Conservation (phyloP, 1,284 basidiomycete species). For the Naganishia albida region DNA sequence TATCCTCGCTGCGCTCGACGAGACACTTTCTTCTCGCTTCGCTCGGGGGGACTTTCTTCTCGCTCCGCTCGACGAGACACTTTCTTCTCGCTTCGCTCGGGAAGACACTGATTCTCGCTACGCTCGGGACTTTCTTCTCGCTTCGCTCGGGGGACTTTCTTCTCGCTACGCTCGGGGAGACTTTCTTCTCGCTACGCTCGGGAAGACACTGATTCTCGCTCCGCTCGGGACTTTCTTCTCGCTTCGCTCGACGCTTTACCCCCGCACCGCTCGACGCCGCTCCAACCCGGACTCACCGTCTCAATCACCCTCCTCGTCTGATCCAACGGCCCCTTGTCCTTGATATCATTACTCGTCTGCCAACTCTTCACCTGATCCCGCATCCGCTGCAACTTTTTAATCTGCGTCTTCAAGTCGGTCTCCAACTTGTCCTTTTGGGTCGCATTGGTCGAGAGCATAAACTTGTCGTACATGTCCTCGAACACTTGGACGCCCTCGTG, state of each 20-base stretch:
- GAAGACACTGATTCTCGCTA: not conserved
- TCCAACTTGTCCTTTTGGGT: slow-evolving; percentile 97
- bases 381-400: slow-evolving; percentile 97
- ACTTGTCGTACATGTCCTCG: slow-evolving; percentile 94
- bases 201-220: not conserved
- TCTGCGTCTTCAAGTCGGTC: slow-evolving; percentile 92
- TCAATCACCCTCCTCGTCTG: slow-evolving; percentile 96
- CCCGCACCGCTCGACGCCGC: not conserved
- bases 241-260: not conserved
- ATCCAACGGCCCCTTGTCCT: slow-evolving; percentile 91
- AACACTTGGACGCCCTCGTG: slow-evolving; percentile 90
- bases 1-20: not conserved
- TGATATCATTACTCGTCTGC: slow-evolving; percentile 97
- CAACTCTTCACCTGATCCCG: slow-evolving; percentile 99
- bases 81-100: not conserved
- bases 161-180: not conserved
- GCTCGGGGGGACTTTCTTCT: not conserved
- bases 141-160: not conserved
- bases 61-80: not conserved
- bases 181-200: slow-evolving; percentile 1
- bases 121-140: not conserved
- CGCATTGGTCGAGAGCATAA: slow-evolving; percentile 82
- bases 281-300: slow-evolving; percentile 67
- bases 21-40: not conserved
- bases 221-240: not conserved